Percentiles rank a stretch among this genome's conserved stretches.
Conservation (phyloP, 257 asterid genomes). For the Solanum lycopersicoides region DNA sequence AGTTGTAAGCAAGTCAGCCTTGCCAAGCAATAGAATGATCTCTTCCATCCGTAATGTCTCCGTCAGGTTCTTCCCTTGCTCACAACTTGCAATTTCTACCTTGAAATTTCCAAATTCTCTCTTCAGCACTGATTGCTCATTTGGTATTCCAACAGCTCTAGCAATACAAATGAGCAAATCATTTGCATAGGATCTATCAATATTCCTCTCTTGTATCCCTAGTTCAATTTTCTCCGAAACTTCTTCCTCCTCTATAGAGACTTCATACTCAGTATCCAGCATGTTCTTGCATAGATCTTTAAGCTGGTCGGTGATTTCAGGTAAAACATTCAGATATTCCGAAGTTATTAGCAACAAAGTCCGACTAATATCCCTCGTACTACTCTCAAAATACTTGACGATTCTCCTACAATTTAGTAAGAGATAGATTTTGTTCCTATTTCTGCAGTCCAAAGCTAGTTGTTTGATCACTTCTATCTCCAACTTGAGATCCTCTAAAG, state of each 20-base stretch:
- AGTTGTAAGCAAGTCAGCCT: slow-evolving; percentile 24
- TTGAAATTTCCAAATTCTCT: slow-evolving; percentile 16
- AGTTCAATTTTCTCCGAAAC: slow-evolving; percentile 22
- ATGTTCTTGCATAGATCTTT: slow-evolving; percentile 20
- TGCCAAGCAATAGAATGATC: slow-evolving; percentile 19
- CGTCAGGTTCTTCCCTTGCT: slow-evolving; percentile 1
- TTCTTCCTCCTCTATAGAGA: slow-evolving; percentile 16
- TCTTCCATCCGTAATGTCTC: slow-evolving; percentile 33
- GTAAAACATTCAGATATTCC: slow-evolving; percentile 1
- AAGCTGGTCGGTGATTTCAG: slow-evolving; percentile 5
- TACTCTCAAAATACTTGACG: slow-evolving; percentile 12
- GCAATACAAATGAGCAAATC: slow-evolving; percentile 19
- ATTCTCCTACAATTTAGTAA: slow-evolving; percentile 24
- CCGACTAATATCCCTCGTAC: slow-evolving; percentile 10
- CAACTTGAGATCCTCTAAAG: slow-evolving; percentile 12
- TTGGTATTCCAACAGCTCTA: slow-evolving; percentile 16
- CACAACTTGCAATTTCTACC: slow-evolving; percentile 6
- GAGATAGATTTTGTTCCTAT: slow-evolving; percentile 29
- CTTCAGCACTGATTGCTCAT: slow-evolving; percentile 12
- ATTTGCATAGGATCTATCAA: slow-evolving; percentile 30
- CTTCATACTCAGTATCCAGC: slow-evolving; percentile 13
- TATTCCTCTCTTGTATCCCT: slow-evolving; percentile 25
- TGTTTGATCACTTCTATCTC: slow-evolving; percentile 22
- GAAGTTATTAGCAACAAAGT: slow-evolving; percentile 7
- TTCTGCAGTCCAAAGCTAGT: slow-evolving; percentile 13